Percentiles rank a stretch among this genome's conserved stretches.
Evolutionary conservation across 352 stramenopile genomes (phyloP).

Genomic region (Phytophthora sp.): DNA sequence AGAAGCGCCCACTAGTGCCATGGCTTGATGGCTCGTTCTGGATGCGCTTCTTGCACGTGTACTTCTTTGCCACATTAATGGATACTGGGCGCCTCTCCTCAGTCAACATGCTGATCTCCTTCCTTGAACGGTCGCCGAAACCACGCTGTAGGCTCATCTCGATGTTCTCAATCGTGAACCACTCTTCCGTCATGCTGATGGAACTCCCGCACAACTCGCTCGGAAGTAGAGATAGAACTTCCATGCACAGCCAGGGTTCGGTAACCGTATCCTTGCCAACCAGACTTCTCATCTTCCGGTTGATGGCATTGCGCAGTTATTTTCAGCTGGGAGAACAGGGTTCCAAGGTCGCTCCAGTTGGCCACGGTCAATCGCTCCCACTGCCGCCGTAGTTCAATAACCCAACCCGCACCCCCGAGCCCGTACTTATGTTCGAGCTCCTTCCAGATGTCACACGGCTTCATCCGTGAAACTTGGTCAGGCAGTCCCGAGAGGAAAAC

Average conservation of each 20-base stretch:
- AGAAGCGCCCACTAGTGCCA: neutral
- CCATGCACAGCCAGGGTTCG: slow-evolving; percentile 12
- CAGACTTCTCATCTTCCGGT: too few relatives aligned
- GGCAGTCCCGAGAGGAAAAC: neutral
- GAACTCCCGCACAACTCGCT: slow-evolving; percentile 20
- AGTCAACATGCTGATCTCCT: slow-evolving; percentile 6
- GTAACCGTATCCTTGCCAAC: slow-evolving; percentile 17
- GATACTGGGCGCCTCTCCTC: neutral
- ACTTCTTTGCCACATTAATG: neutral
- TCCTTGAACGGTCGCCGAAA: slow-evolving; percentile 16
- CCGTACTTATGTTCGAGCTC: neutral
- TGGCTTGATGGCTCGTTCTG: neutral
- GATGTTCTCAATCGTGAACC: slow-evolving; percentile 12
- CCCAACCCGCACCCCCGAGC: neutral
- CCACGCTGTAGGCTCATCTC: neutral
- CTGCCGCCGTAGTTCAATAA: neutral
- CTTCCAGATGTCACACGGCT: neutral
- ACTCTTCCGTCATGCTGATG: slow-evolving; percentile 5
- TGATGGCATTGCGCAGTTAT: neutral
- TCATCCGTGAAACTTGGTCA: neutral
- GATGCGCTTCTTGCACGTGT: neutral
- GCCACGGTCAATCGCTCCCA: neutral
- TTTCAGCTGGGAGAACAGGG: slow-evolving; percentile 15
- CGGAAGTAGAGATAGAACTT: slow-evolving; percentile 14
- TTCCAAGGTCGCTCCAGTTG: slow-evolving; percentile 7